Conservation (phyloP, 2,329 filamentous ascomycete species). For the Alternaria longipes region DNA sequence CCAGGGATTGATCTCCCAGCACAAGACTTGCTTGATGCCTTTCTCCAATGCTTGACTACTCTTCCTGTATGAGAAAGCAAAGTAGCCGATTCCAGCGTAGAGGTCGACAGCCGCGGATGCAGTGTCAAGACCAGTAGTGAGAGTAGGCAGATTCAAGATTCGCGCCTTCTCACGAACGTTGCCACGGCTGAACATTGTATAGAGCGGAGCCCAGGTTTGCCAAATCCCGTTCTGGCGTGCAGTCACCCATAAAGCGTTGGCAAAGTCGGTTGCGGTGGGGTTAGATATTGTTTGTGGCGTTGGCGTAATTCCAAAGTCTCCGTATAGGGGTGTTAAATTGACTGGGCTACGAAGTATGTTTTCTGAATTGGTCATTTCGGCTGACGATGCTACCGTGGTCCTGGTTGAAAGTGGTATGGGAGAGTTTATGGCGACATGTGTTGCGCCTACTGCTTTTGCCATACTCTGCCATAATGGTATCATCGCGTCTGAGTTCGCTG, state of each 20-base stretch:
- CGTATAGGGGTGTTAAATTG: conserved; percentile 74
- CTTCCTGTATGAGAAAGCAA: conserved; percentile 82
- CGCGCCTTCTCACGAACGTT: conserved; percentile 90
- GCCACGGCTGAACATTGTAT: conserved; percentile 94
- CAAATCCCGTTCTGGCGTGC: conserved; percentile 77
- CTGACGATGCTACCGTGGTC: neutral
- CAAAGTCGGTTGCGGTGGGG: conserved; percentile 64
- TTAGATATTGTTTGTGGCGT: conserved; percentile 25
- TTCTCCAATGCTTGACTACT: conserved; percentile 65
- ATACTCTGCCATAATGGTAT: conserved; percentile 39
- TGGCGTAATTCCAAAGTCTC: conserved; percentile 72
- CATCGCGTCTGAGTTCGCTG: conserved; percentile 37
- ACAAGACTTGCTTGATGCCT: conserved; percentile 74
- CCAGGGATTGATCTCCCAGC: conserved; percentile 84
- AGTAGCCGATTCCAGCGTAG: conserved; percentile 94
- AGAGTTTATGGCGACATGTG: conserved; percentile 67
- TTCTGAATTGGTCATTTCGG: conserved; percentile 16
- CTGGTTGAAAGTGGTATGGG: conserved; percentile 58
- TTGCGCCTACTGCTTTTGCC: conserved; percentile 55
- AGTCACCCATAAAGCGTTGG: conserved; percentile 77
- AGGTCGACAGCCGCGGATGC: conserved; percentile 69
- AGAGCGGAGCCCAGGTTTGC: conserved; percentile 87
- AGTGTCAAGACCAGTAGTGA: conserved; percentile 28
- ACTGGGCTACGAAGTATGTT: conserved; percentile 80
- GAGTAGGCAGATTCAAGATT: conserved; percentile 62